Percentiles rank a stretch among this genome's conserved stretches.
These are phyloP conservation scores for Penicillium crystallinum DNA, from an alignment of 495 filamentous ascomycete genomes.

Conservation along the genomic window DNA sequence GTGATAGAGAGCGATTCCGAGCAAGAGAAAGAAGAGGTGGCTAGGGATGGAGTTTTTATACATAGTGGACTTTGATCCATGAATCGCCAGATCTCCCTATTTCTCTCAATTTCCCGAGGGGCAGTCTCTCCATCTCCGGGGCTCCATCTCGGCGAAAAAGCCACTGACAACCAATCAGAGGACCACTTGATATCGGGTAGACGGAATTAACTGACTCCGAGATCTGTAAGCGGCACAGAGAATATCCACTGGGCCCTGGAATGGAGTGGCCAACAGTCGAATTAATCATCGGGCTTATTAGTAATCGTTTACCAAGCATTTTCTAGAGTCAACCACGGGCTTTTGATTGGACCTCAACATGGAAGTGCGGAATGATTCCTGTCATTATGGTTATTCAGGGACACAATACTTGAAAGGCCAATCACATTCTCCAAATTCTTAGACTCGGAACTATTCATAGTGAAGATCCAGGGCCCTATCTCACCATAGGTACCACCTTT, in stretches of 20 bases:
- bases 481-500: not conserved
- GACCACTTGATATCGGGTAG: not conserved
- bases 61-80: not conserved
- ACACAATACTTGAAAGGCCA: not conserved
- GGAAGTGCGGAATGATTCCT: not conserved
- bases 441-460: too few species aligned
- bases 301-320: too few species aligned
- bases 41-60: not conserved
- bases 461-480: not conserved
- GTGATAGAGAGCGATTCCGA: not conserved
- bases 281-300: not conserved
- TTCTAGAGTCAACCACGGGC: too few species aligned
- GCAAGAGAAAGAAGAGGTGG: not conserved
- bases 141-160: not conserved
- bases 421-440: too few species aligned
- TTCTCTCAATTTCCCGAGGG: not conserved
- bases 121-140: not conserved
- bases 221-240: not conserved
- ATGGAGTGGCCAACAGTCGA: too few species aligned
- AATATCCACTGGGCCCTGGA: too few species aligned
- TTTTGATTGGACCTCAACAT: too few species aligned
- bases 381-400: not conserved
- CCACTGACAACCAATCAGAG: not conserved
- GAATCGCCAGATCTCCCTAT: not conserved
- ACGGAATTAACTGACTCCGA: not conserved